Evolutionary conservation across 306 rosid genomes (phyloP).

Genomic region (Amphicarpaea edgeworthii): DNA sequence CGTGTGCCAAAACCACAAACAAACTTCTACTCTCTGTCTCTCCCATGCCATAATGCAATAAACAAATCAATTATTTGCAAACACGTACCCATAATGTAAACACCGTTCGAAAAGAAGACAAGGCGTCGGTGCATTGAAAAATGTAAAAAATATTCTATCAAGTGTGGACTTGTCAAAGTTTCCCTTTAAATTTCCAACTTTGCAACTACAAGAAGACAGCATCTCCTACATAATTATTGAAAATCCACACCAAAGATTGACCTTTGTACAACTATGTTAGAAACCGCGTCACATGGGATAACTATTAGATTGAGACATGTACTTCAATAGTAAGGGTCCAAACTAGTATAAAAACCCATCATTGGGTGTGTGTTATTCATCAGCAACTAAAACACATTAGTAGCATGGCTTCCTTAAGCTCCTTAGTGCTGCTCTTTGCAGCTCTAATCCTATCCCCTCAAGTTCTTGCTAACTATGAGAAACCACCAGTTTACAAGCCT

Average conservation of each 20-base stretch:
- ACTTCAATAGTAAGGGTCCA: not conserved
- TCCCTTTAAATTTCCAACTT: not conserved
- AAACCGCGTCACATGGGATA: not conserved
- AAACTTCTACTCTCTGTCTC: not conserved
- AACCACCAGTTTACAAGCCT: not conserved
- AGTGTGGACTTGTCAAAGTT: not conserved
- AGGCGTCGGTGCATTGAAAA: not conserved
- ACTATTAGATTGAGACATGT: not conserved
- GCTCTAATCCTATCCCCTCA: constrained; percentile 30
- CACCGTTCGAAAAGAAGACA: not conserved
- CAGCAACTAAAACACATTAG: not conserved
- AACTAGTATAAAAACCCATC: not conserved
- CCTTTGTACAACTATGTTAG: not conserved
- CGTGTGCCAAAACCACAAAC: not conserved
- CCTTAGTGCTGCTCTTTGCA: constrained; percentile 13
- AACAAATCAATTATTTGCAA: not conserved
- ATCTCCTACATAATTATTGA: not conserved
- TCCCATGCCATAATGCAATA: not conserved
- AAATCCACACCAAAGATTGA: not conserved
- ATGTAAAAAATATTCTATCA: not conserved
- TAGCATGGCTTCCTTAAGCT: constrained; percentile 31
- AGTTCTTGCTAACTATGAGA: constrained; percentile 28
- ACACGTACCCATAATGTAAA: no score
- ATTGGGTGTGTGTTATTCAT: not conserved
- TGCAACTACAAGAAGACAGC: not conserved